Evolutionary conservation across 208 protist species (phyloP).

Genomic region (Chromosphaera perkinsii): DNA sequence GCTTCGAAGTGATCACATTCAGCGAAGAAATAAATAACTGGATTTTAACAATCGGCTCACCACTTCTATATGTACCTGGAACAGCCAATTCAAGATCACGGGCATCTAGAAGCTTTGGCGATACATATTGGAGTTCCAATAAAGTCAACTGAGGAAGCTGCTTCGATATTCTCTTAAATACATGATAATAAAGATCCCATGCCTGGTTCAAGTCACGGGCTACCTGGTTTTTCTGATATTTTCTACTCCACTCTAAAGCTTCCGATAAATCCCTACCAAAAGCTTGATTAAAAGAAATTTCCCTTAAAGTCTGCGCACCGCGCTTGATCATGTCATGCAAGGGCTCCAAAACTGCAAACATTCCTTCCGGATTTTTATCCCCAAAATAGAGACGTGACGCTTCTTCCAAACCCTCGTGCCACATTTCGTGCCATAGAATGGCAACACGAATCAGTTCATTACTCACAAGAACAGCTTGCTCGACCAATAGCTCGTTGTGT

Average conservation of each 20-base stretch:
- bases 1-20: slow-evolving; percentile 96
- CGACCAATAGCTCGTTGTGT: slow-evolving; percentile 68
- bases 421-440: slow-evolving; percentile 89
- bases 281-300: slow-evolving; percentile 83
- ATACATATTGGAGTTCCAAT: slow-evolving; percentile 90
- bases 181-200: slow-evolving; percentile 70
- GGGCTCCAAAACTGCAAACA: slow-evolving; percentile 81
- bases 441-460: slow-evolving; percentile 95
- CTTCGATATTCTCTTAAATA: slow-evolving; percentile 86
- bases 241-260: slow-evolving; percentile 60
- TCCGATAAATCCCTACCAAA: slow-evolving; percentile 72
- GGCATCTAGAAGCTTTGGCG: slow-evolving; percentile 81
- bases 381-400: slow-evolving; percentile 85
- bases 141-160: slow-evolving; percentile 87
- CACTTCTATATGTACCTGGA: slow-evolving; percentile 75
- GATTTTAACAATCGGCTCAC: slow-evolving; percentile 83
- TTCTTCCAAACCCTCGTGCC: slow-evolving; percentile 85
- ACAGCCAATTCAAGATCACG: slow-evolving; percentile 90
- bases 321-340: slow-evolving; percentile 81
- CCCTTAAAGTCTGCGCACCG: slow-evolving; percentile 74
- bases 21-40: slow-evolving; percentile 79
- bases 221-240: slow-evolving; percentile 68
- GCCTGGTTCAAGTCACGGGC: slow-evolving; percentile 80
- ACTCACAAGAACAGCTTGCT: slow-evolving; percentile 87
- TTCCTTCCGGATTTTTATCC: slow-evolving; percentile 83